Conservation (phyloP, 148 eudicot species). For the Arbutus unedo region DNA sequence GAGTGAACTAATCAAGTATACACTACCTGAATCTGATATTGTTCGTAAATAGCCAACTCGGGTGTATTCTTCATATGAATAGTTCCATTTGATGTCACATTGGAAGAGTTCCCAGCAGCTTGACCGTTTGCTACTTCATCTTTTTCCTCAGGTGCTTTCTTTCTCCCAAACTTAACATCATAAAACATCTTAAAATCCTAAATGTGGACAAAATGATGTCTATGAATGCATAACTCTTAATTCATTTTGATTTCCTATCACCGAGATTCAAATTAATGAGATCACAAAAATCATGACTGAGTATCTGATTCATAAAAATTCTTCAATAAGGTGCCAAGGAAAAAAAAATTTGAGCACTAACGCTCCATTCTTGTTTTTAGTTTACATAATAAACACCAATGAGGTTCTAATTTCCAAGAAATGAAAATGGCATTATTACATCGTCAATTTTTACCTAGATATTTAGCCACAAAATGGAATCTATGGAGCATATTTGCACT, state of each 20-base stretch:
- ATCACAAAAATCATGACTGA: background rate
- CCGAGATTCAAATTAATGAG: slow-evolving; percentile 6
- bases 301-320: background rate
- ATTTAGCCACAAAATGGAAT: background rate
- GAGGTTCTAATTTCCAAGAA: too few relatives aligned
- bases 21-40: slow-evolving; percentile 64
- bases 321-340: background rate
- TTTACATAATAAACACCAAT: too few relatives aligned
- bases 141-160: slow-evolving; percentile 43
- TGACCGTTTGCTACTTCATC: slow-evolving; percentile 30
- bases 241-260: slow-evolving; percentile 2
- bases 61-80: slow-evolving; percentile 46
- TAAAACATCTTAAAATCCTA: slow-evolving; percentile 91
- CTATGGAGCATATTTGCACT: too few relatives aligned
- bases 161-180: slow-evolving; percentile 98
- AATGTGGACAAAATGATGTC: slow-evolving; percentile 29
- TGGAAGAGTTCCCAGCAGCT: slow-evolving; percentile 23
- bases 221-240: slow-evolving; percentile 29
- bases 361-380: background rate
- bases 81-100: slow-evolving; percentile 38
- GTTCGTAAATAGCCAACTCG: slow-evolving; percentile 85
- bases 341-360: background rate
- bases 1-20: background rate
- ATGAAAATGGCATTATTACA: background rate
- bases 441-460: background rate